These are phyloP conservation scores for Chaetomium tenue DNA, from an alignment of 495 filamentous ascomycete genomes.

Conservation along the genomic window DNA sequence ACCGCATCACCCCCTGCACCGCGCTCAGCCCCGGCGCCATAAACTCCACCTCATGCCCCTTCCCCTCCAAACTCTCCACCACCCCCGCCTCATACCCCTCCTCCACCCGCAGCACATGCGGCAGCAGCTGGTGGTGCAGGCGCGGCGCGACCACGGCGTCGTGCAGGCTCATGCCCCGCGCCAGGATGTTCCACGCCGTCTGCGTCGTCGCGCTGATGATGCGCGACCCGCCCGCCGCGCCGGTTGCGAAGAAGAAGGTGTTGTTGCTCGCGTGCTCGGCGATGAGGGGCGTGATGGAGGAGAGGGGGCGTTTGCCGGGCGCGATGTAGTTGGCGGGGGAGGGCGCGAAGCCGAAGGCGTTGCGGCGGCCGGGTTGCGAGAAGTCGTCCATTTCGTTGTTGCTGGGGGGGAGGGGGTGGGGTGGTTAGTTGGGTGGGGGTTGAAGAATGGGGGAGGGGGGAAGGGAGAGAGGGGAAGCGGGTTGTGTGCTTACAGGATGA, in stretches of 20 bases:
- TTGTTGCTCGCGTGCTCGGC: constrained; percentile 62
- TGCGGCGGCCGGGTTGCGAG: constrained; percentile 69
- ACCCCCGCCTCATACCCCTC: constrained; percentile 65
- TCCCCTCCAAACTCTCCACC: constrained; percentile 58
- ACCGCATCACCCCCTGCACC: constrained; percentile 66
- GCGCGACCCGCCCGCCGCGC: constrained; percentile 79
- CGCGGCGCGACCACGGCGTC: constrained; percentile 66
- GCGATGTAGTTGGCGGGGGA: constrained; percentile 77
- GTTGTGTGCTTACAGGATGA: constrained; percentile 50
- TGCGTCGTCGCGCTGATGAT: constrained; percentile 86
- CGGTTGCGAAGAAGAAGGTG: constrained; percentile 66
- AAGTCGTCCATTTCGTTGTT: constrained; percentile 97
- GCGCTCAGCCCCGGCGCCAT: constrained; percentile 60
- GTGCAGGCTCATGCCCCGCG: constrained; percentile 56
- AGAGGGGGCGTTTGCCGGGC: constrained; percentile 77
- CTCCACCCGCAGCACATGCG: constrained; percentile 68
- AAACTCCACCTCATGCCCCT: constrained; percentile 76
- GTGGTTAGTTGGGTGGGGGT: not conserved
- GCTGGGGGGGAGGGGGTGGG: not conserved
- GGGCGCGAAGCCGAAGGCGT: constrained; percentile 80
- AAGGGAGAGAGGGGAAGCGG: constrained; percentile 10
- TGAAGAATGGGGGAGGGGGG: constrained; percentile 11
- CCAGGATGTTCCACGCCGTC: constrained; percentile 69
- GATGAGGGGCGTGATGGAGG: constrained; percentile 75
- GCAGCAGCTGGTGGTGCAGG: constrained; percentile 80